Conservation (phyloP, 768 basidiomycete species). For the Imleria badia region DNA sequence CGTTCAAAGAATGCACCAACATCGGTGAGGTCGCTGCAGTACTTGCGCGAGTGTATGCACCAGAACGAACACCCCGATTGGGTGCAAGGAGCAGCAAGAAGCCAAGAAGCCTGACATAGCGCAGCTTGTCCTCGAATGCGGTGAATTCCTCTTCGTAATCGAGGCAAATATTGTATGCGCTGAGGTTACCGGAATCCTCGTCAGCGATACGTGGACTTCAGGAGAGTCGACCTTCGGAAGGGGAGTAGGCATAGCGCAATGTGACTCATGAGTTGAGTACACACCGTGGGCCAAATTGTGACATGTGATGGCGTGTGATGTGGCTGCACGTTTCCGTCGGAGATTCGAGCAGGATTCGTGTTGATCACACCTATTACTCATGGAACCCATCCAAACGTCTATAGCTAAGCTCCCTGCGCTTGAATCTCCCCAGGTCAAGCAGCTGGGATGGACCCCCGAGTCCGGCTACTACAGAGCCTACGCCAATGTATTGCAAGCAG, state of each 20-base stretch:
- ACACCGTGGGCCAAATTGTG: too few species aligned
- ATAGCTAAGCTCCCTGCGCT: too few species aligned
- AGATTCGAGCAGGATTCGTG: too few species aligned
- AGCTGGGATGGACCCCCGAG: too few species aligned
- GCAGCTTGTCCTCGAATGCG: neutral
- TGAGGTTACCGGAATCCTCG: neutral
- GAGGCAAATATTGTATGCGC: conserved; percentile 2
- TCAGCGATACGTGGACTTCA: neutral
- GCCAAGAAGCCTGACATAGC: conserved; percentile 3
- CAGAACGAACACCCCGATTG: neutral
- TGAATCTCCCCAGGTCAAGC: too few species aligned
- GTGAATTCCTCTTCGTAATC: neutral
- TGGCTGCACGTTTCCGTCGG: too few species aligned
- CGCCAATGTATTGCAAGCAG: too few species aligned
- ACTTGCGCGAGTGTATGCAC: neutral
- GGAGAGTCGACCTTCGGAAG: neutral
- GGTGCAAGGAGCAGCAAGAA: conserved; percentile 8
- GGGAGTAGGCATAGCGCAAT: neutral
- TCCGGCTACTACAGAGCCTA: too few species aligned
- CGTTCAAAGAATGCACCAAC: conserved; percentile 5
- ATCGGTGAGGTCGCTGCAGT: neutral
- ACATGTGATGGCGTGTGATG: too few species aligned
- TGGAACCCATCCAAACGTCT: too few species aligned
- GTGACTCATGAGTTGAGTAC: too few species aligned
- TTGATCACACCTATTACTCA: too few species aligned